Base-by-base conservation (phyloP, 768 basidiomycete species). In the Fomitopsis pulvina region DNA sequence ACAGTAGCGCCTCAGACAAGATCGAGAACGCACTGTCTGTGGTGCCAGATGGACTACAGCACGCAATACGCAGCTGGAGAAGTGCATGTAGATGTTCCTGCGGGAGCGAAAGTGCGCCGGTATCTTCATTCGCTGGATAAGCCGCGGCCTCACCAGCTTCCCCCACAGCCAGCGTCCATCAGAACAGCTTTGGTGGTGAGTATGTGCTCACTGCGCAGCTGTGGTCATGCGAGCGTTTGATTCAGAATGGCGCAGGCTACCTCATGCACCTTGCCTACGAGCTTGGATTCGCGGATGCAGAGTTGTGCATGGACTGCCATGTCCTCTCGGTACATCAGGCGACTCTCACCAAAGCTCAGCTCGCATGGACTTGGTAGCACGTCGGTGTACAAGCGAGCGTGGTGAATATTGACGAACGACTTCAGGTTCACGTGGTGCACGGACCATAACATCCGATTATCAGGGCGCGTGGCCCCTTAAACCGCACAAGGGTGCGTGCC, bases 101-200 rank as follows among this genome's bases (percentile, higher is more conserved):
- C 87, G 89, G 67, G 86, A 88, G 60, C 75, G 87, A 59, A 90
- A 90, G 85, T 85, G 52, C 59, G 81, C n/a, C n/a, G n/a, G n/a
- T n/a, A n/a, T n/a, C n/a, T n/a, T n/a, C n/a, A n/a, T n/a, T n/a
- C n/a, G n/a, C n/a, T n/a, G n/a, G n/a, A n/a, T n/a, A n/a, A n/a
- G n/a, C n/a, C n/a, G n/a, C n/a, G n/a, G n/a, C n/a, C 68, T 2
- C 9, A 1, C 43, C 21, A 28, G 22, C 42, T 47, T 43, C 16
- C 32, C 52, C 5, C 16, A 20, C 16, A 87, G 85, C 55, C 47
- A 87, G 85, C 55, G 75, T 91, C 2, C 89, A 92, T 61, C 82
- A 84, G 49, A 91, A 91, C 62, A 72, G 90, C 10, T 92, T 92
- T 57, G 87, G 87, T 63, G 87, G 87, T 58, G 74, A 61, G 43